Percentiles rank a stretch among this genome's conserved stretches.
These are phyloP conservation scores for Populus nigra DNA, from an alignment of 345 rosid genomes.

Conservation along the genomic window DNA sequence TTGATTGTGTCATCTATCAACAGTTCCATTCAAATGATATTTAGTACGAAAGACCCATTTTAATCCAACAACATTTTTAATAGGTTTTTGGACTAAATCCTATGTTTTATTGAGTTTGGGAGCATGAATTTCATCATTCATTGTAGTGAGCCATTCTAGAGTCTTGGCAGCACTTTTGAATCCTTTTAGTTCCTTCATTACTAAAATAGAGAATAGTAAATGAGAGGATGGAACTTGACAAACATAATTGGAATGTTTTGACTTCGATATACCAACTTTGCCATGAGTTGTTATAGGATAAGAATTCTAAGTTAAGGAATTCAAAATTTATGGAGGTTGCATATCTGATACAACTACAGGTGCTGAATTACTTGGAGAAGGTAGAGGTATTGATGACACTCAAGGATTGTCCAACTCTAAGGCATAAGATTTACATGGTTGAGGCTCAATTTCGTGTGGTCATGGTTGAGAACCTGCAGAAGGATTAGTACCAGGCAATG, in stretches of 20 bases:
- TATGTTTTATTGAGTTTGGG: slow-evolving; percentile 4
- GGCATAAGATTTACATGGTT: too few relatives aligned
- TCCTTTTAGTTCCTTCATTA: too few relatives aligned
- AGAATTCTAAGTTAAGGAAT: neutral
- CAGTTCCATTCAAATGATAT: neutral
- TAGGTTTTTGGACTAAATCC: neutral
- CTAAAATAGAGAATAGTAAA: neutral
- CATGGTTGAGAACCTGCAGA: neutral
- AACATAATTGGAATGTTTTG: neutral
- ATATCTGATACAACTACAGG: too few relatives aligned
- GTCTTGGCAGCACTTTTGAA: too few relatives aligned
- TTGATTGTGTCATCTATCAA: neutral
- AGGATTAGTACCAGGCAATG: neutral
- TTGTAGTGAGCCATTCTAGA: too few relatives aligned
- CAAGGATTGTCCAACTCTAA: too few relatives aligned
- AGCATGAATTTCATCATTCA: slow-evolving; percentile 12
- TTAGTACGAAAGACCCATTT: slow-evolving; percentile 14
- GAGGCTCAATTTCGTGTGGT: too few relatives aligned
- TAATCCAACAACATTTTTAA: slow-evolving; percentile 6
- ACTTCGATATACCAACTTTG: slow-evolving; percentile 10
- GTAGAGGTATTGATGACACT: too few relatives aligned
- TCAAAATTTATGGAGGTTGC: too few relatives aligned
- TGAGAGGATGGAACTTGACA: neutral
- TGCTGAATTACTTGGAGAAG: too few relatives aligned
- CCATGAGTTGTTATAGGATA: neutral